Evolutionary conservation across 2,329 filamentous ascomycete genomes (phyloP).

Genomic region (Daldinia sp.): DNA sequence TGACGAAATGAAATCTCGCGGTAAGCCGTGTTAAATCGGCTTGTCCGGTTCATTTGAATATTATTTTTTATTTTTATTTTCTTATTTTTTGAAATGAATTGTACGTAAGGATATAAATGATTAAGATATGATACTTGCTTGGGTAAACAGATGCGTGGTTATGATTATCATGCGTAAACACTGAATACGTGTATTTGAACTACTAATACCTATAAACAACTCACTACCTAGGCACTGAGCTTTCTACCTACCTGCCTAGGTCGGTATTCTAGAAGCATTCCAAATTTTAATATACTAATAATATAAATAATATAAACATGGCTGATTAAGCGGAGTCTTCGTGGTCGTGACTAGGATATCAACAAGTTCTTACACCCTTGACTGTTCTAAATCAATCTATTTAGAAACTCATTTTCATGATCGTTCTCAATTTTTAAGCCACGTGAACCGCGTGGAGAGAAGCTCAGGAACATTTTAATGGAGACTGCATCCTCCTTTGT

Average conservation of each 20-base stretch:
- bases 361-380: slow-evolving; percentile 4
- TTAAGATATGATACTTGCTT: background rate
- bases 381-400: background rate
- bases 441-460: slow-evolving; percentile 7
- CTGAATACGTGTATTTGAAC: too few relatives aligned
- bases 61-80: background rate
- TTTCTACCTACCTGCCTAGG: slow-evolving; percentile 6
- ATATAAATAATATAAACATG: slow-evolving; percentile 8
- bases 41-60: background rate
- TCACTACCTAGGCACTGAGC: background rate
- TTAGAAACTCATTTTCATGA: slow-evolving; percentile 7
- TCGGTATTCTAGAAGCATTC: slow-evolving; percentile 5
- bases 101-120: background rate
- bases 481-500: slow-evolving; percentile 25
- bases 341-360: background rate
- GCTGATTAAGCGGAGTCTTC: slow-evolving; percentile 1
- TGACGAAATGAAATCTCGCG: slow-evolving; percentile 8
- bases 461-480: slow-evolving; percentile 15
- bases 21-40: slow-evolving; percentile 9
- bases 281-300: slow-evolving; percentile 8
- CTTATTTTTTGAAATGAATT: background rate
- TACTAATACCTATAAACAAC: background rate
- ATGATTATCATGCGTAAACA: background rate
- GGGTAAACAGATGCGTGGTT: background rate
- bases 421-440: slow-evolving; percentile 12